Base-by-base conservation (phyloP, 495 filamentous ascomycete genomes). In the Geoglossum glabrum region DNA sequence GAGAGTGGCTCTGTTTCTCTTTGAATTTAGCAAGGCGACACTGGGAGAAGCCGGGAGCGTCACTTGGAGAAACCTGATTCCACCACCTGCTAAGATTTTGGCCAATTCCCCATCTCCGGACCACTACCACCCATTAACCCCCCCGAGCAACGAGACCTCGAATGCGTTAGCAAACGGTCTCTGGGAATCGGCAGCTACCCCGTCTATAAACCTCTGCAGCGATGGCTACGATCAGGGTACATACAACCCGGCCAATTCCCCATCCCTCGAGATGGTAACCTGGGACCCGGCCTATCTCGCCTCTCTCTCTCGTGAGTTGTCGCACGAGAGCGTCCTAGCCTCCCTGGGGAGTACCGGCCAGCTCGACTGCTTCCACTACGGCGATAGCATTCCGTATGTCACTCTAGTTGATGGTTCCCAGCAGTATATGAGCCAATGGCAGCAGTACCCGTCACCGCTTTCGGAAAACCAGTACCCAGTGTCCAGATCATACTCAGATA, bases 1-100 rank as follows among this genome's bases (percentile, higher is more conserved):
- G 60, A 65, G 72, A 23, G 71, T 77, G 64, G 74, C 76, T 3
- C 68, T 78, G 50, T 59, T 79, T 11, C 66, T 76, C 11, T 79
- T 76, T 76, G 76, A 73, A 51, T 79, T 79, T 62, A 71, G 70
- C 9, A 70, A 74, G 57, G 73, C 73, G 13, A 64, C 66, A 4
- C 64, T 64, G 17, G 66, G 66, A 8, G 69, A 76, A 56, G 70
- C 70, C 33, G 74, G 74, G 36, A 76, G 72, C 3, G 77, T 75
- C 3, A 74, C 70, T n/a, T 79, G 76, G 76, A 67, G 72, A 58
- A 68, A 66, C 31, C 62, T 79, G n/a, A 66, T 72, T 23, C 68
- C 73, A 17, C 71, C 73, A 0, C 67, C 73, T 0, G 67, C 70
- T 10, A 34, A 26, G 19, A 58, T 58, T 27, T 49, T 58, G 27